phyloP scores from a whole-genome alignment of 495 filamentous ascomycete species.

The Lichina pygmaea region DNA sequence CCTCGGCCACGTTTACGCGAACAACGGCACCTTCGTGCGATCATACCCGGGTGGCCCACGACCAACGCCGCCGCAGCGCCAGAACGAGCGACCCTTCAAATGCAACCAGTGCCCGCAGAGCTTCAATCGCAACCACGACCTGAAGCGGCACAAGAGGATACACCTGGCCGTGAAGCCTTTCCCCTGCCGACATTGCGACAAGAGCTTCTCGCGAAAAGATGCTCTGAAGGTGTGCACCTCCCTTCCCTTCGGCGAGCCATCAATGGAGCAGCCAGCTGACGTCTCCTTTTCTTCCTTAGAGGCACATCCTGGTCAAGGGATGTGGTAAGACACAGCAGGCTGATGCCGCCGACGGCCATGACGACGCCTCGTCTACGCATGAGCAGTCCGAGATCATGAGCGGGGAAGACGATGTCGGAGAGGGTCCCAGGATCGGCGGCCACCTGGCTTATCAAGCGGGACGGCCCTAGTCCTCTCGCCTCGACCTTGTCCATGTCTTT shows the following conservation, averaged over 20 bases:
- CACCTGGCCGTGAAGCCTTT: slow-evolving; percentile 91
- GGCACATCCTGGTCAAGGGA: slow-evolving; percentile 82
- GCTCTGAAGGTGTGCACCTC: slow-evolving; percentile 57
- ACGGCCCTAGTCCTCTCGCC: too few relatives aligned
- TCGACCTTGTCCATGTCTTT: too few relatives aligned
- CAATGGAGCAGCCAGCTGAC: slow-evolving; percentile 2
- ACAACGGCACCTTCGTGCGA: slow-evolving; percentile 4
- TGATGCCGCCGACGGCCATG: background rate
- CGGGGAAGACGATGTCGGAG: background rate
- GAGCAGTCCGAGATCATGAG: slow-evolving; percentile 1
- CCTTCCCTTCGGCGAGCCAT: background rate
- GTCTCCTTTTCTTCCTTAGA: slow-evolving; percentile 22
- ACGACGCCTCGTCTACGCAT: slow-evolving; percentile 1
- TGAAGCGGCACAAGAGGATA: slow-evolving; percentile 88
- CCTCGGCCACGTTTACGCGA: slow-evolving; percentile 6
- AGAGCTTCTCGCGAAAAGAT: slow-evolving; percentile 92
- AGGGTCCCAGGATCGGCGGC: background rate
- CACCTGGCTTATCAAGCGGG: too few relatives aligned
- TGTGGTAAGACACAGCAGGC: slow-evolving; percentile 29
- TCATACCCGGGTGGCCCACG: slow-evolving; percentile 5
- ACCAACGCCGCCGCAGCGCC: slow-evolving; percentile 17
- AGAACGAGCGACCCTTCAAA: slow-evolving; percentile 73
- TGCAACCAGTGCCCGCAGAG: slow-evolving; percentile 79
- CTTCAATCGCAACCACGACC: slow-evolving; percentile 91
- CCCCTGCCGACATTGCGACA: slow-evolving; percentile 75